A percentile compares a stretch with the other conserved stretches of the same genome.
phyloP scores from a whole-genome alignment of 495 filamentous ascomycete species.

The Aspergillus haitiensis region DNA sequence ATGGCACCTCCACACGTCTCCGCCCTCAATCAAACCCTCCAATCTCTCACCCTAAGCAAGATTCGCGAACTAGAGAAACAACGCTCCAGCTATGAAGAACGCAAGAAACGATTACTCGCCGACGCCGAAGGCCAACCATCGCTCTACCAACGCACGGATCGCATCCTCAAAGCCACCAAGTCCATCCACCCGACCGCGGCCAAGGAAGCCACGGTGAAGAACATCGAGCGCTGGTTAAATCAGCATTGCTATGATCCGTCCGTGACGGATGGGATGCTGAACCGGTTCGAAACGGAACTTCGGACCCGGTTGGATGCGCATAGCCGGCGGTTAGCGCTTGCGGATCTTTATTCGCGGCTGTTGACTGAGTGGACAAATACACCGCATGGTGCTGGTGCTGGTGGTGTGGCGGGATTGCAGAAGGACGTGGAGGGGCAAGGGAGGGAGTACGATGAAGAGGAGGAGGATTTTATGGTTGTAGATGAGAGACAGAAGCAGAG shows the following conservation, averaged over 20 bases:
- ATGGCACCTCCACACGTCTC: slow-evolving; percentile 21
- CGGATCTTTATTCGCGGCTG: slow-evolving; percentile 56
- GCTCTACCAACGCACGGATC: slow-evolving; percentile 11
- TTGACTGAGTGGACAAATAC: slow-evolving; percentile 56
- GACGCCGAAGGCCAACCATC: slow-evolving; percentile 8
- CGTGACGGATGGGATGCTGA: slow-evolving; percentile 33
- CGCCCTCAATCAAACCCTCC: slow-evolving; percentile 50
- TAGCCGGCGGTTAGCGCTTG: slow-evolving; percentile 53
- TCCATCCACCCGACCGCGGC: slow-evolving; percentile 17
- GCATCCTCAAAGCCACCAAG: slow-evolving; percentile 20
- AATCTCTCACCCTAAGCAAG: slow-evolving; percentile 58
- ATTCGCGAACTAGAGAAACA: slow-evolving; percentile 55
- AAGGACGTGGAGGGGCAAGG: neutral
- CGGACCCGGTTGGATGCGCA: slow-evolving; percentile 45
- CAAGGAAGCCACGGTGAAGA: slow-evolving; percentile 19
- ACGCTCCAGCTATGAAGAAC: slow-evolving; percentile 43
- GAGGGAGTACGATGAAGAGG: slow-evolving; percentile 10
- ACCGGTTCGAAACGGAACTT: slow-evolving; percentile 46
- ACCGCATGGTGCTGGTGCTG: neutral
- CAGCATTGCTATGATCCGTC: slow-evolving; percentile 46
- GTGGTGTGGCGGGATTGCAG: neutral
- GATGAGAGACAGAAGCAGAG: slow-evolving; percentile 34
- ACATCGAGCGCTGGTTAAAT: slow-evolving; percentile 41
- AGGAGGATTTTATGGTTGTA: slow-evolving; percentile 23
- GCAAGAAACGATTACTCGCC: slow-evolving; percentile 30